Evolutionary conservation across 2,329 filamentous ascomycete species (phyloP).

Genomic region (Fusarium sp.): DNA sequence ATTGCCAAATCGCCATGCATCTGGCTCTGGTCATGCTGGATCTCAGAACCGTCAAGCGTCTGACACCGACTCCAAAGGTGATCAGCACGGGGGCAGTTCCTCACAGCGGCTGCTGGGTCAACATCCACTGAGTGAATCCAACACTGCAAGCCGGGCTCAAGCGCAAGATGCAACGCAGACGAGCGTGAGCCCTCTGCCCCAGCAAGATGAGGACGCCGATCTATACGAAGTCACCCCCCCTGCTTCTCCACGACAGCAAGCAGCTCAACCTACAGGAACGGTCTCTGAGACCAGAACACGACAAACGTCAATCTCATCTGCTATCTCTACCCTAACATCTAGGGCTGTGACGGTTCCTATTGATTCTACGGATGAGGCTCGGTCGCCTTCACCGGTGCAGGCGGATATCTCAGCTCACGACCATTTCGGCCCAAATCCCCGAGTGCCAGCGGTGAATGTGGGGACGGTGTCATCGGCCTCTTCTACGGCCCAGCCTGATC

Average conservation of each 20-base stretch:
- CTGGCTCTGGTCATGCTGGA: background rate
- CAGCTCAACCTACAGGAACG: conserved; percentile 2
- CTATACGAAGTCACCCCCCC: conserved; percentile 62
- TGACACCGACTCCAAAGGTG: conserved; percentile 11
- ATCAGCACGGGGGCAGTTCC: conserved; percentile 3
- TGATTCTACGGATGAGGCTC: conserved; percentile 1
- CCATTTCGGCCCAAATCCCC: conserved; percentile 20
- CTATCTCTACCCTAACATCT: conserved; percentile 12
- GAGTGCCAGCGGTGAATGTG: conserved; percentile 44
- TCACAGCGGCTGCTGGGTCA: conserved; percentile 44
- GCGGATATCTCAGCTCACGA: conserved; percentile 8
- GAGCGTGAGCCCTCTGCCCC: conserved; percentile 47
- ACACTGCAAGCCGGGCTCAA: conserved; percentile 41
- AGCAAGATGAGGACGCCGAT: conserved; percentile 52
- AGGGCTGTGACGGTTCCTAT: conserved; percentile 29
- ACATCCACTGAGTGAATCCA: conserved; percentile 52
- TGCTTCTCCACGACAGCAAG: conserved; percentile 50
- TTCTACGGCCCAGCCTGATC: conserved; percentile 26
- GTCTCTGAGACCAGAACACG: conserved; percentile 7
- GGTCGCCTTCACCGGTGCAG: conserved; percentile 10
- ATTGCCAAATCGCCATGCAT: conserved; percentile 6
- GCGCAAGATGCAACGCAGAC: conserved; percentile 44
- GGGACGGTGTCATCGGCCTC: conserved; percentile 44
- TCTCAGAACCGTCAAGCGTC: background rate
- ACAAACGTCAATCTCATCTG: conserved; percentile 32